Evolutionary conservation across 2,329 filamentous ascomycete genomes (phyloP).

Genomic region (Fusarium falciforme): DNA sequence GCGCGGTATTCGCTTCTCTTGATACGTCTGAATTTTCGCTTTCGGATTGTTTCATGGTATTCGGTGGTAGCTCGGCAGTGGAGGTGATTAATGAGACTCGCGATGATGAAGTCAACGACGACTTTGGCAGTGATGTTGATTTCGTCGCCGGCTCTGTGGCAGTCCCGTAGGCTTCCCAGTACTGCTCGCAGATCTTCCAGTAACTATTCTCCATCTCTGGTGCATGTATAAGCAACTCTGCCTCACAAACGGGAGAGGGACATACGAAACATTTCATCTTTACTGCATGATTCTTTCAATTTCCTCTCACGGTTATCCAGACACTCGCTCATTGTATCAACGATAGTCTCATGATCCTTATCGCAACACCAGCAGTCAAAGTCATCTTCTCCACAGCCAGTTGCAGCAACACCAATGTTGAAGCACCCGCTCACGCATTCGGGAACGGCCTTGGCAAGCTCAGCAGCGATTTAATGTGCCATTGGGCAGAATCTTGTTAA

Average conservation of each 20-base stretch:
- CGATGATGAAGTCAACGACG: conserved; percentile 3
- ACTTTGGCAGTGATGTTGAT: conserved; percentile 8
- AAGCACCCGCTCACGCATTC: conserved; percentile 37
- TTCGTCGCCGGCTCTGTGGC: conserved; percentile 33
- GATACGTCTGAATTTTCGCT: conserved; percentile 11
- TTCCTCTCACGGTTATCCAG: conserved; percentile 31
- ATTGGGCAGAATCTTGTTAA: conserved; percentile 1
- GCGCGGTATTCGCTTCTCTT: not conserved
- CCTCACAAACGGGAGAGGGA: not conserved
- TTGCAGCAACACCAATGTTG: conserved; percentile 37
- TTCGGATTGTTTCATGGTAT: not conserved
- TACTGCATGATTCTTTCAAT: conserved; percentile 26
- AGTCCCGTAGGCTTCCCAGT: conserved; percentile 41
- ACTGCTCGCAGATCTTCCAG: conserved; percentile 44
- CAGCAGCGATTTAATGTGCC: conserved; percentile 36
- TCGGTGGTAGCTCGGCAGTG: not conserved
- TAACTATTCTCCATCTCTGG: conserved; percentile 43
- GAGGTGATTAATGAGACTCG: not conserved
- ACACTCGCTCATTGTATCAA: conserved; percentile 38
- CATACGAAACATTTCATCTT: conserved; percentile 40
- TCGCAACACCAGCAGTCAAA: conserved; percentile 43
- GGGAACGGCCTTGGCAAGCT: conserved; percentile 33
- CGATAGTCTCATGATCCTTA: conserved; percentile 38
- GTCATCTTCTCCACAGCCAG: conserved; percentile 35
- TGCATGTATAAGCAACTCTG: not conserved